Percentiles rank a stretch among this genome's conserved stretches.
Conservation (phyloP, 495 filamentous ascomycete species). For the Trichoderma asperelloides region DNA sequence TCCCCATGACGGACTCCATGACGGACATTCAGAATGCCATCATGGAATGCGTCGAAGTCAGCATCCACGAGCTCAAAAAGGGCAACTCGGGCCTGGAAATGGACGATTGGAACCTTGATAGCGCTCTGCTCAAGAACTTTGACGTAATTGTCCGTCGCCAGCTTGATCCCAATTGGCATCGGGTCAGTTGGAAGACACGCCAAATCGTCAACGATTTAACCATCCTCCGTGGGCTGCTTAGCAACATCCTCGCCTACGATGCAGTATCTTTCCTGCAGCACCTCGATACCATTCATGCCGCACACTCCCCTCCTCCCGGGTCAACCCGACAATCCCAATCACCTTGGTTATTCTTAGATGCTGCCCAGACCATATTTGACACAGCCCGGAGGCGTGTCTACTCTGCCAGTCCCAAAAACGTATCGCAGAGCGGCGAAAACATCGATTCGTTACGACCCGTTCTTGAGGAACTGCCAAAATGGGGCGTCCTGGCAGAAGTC, state of each 20-base stretch:
- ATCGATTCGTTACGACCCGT: constrained; percentile 72
- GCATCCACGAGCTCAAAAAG: constrained; percentile 85
- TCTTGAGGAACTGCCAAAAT: constrained; percentile 91
- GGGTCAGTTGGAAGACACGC: constrained; percentile 87
- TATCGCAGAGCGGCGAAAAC: constrained; percentile 21
- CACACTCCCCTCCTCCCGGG: constrained; percentile 80
- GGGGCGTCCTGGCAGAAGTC: constrained; percentile 76
- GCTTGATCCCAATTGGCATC: constrained; percentile 93
- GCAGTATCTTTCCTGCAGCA: constrained; percentile 87
- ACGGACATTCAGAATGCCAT: constrained; percentile 86
- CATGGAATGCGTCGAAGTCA: constrained; percentile 92
- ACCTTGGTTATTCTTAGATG: constrained; percentile 94
- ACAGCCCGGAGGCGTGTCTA: constrained; percentile 89
- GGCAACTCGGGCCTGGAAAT: constrained; percentile 82
- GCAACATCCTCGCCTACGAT: constrained; percentile 79
- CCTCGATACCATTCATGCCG: constrained; percentile 86
- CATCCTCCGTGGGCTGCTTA: constrained; percentile 76
- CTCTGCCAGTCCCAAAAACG: constrained; percentile 35
- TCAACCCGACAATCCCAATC: constrained; percentile 82
- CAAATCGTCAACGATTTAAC: constrained; percentile 87
- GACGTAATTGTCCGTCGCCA: constrained; percentile 83
- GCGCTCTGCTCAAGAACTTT: constrained; percentile 85
- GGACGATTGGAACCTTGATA: constrained; percentile 97
- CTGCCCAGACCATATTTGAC: constrained; percentile 87
- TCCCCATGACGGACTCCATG: constrained; percentile 96